Base-by-base conservation (phyloP, 148 eudicot species). In the Gaultheria prostrata region DNA sequence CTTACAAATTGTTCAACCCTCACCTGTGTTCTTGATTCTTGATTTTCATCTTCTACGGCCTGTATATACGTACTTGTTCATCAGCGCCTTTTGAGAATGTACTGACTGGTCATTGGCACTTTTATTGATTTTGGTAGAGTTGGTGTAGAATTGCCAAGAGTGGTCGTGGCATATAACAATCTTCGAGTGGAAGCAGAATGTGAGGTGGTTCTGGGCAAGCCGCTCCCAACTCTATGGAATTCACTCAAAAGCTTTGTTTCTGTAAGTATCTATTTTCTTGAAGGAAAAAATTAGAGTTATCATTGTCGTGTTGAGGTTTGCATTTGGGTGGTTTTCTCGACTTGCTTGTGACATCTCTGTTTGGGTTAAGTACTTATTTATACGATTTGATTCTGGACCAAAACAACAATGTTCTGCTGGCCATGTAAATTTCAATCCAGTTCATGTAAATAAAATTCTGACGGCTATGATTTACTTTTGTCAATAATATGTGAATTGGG, bases 181-280 rank as follows among this genome's bases (percentile, higher is more conserved):
- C 86, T 95, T 71, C 71, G 49, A 33, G 90, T 95, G 80, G 95
- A 92, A 72, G 95, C 94, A 2, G 86, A 88, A 82, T 94, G 96
- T 80, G 88, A 90, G 88, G 94, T 95, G 2, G 94, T 94, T 77
- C 85, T 88, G 74, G 98, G 98, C 30, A 95, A 94, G 89, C 98
- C 98, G 46, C 92, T 93, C 50, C 59, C 84, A 10, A 28, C 71
- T 65, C 71, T 65, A 65, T 26, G 71, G 17, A 65, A 65, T 65
- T 65, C 71, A 26, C 32, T 65, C 6, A 26, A 65, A 65, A 11
- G 71, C 13, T 3, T 63, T 63, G 3, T 24, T 59, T 59, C 80
- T 46, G 98, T 92, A 89, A 90, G 95, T 86, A 48, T 75, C 53
- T 32, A 33, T 2, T 32, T 75, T 53, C 49, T 43, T 73, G 18